Evolutionary conservation across 495 filamentous ascomycete species (phyloP).

Genomic region (Polyplosphaeria fusca): DNA sequence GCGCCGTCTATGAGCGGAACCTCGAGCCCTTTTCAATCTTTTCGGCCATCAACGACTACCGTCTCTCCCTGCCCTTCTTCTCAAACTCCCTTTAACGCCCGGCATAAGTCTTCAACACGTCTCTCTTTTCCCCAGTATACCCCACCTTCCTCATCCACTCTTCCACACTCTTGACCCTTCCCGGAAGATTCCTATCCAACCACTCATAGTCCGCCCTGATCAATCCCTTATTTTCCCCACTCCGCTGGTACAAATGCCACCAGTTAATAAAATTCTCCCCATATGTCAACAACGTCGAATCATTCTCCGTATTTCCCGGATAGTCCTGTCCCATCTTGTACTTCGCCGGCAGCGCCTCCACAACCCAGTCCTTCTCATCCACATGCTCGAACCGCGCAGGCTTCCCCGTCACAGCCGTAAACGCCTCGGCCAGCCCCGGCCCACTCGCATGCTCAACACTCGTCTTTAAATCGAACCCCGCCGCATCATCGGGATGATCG

Average conservation of each 20-base stretch:
- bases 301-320: slow-evolving; percentile 4
- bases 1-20: too few species aligned
- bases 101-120: slow-evolving; percentile 5
- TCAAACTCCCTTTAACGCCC: not conserved
- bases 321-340: slow-evolving; percentile 9
- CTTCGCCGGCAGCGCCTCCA: not conserved
- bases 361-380: slow-evolving; percentile 6
- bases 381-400: slow-evolving; percentile 13
- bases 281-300: slow-evolving; percentile 21
- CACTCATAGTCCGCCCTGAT: slow-evolving; percentile 21
- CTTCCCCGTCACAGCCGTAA: slow-evolving; percentile 21
- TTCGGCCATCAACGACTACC: too few species aligned
- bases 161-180: slow-evolving; percentile 20
- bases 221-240: slow-evolving; percentile 13
- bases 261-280: slow-evolving; percentile 25
- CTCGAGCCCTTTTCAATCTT: too few species aligned
- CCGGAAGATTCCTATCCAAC: slow-evolving; percentile 16
- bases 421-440: slow-evolving; percentile 5
- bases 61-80: too few species aligned
- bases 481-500: slow-evolving; percentile 9
- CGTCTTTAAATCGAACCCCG: slow-evolving; percentile 12
- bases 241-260: slow-evolving; percentile 23
- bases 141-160: slow-evolving; percentile 28
- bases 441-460: slow-evolving; percentile 18
- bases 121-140: slow-evolving; percentile 18